phyloP scores from a whole-genome alignment of 129 eudicot genomes.

The Flaveria linearis region DNA sequence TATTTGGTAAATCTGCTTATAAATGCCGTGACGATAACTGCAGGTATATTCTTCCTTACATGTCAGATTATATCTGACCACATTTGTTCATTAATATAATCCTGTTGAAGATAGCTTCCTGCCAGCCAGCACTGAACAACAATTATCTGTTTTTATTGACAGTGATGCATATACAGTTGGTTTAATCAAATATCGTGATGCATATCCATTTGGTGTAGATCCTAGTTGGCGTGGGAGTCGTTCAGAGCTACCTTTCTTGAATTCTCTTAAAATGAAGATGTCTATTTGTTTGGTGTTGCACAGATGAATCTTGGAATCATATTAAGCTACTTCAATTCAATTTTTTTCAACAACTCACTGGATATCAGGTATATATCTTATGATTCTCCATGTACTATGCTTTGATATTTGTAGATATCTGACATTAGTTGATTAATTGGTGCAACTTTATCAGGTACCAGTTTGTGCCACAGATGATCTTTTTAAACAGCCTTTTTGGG shows the following conservation, averaged over 20 bases:
- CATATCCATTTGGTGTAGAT: slow-evolving; percentile 98
- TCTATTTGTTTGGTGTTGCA: slow-evolving; percentile 88
- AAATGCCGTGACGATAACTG: slow-evolving; percentile 79
- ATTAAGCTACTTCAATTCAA: slow-evolving; percentile 87
- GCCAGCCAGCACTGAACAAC: slow-evolving; percentile 25
- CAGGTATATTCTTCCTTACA: slow-evolving; percentile 55
- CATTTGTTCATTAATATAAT: slow-evolving; percentile 15
- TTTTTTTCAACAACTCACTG: slow-evolving; percentile 68
- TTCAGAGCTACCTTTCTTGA: slow-evolving; percentile 89
- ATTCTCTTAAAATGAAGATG: slow-evolving; percentile 99
- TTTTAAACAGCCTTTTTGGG: slow-evolving; percentile 98
- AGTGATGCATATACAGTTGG: slow-evolving; percentile 80
- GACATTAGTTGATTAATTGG: slow-evolving; percentile 18
- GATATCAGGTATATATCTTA: slow-evolving; percentile 63
- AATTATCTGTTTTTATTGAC: slow-evolving; percentile 28
- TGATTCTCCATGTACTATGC: slow-evolving; percentile 22
- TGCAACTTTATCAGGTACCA: slow-evolving; percentile 68
- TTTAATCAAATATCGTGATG: slow-evolving; percentile 66
- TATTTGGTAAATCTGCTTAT: slow-evolving; percentile 92
- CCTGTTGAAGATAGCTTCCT: not conserved
- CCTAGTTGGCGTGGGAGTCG: slow-evolving; percentile 99
- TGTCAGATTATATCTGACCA: not conserved
- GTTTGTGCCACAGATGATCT: slow-evolving; percentile 95
- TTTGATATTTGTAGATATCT: slow-evolving; percentile 17
- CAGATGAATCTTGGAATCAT: slow-evolving; percentile 98